Conservation (phyloP, 768 basidiomycete genomes). For the Russula sp. region DNA sequence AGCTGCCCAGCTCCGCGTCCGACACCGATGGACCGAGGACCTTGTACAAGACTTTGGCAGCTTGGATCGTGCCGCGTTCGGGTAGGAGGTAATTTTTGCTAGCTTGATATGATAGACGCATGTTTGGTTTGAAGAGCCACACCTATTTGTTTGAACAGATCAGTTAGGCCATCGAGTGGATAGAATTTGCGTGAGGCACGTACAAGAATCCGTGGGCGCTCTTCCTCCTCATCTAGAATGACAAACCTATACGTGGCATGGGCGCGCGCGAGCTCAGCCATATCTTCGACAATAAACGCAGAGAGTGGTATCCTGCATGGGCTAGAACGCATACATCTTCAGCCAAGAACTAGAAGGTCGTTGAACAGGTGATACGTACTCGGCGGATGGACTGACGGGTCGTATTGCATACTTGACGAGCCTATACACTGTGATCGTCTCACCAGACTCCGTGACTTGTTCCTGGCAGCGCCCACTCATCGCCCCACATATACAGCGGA, state of each 20-base stretch:
- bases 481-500: constrained; percentile 81
- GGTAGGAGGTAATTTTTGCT: constrained; percentile 50
- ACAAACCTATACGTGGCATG: constrained; percentile 93
- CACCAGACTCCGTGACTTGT: constrained; percentile 33
- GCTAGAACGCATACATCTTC: constrained; percentile 28
- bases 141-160: constrained; percentile 42
- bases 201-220: constrained; percentile 72
- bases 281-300: constrained; percentile 86
- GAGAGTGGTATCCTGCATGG: constrained; percentile 54
- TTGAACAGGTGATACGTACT: constrained; percentile 42
- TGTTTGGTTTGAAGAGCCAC: constrained; percentile 91
- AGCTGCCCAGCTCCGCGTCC: constrained; percentile 46
- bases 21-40: constrained; percentile 57
- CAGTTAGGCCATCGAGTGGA: not conserved
- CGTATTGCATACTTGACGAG: constrained; percentile 82
- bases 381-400: constrained; percentile 51
- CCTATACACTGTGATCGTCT: constrained; percentile 47
- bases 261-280: constrained; percentile 86
- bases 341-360: not conserved
- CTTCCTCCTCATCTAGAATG: constrained; percentile 81
- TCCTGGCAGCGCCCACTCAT: constrained; percentile 66
- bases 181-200: constrained; percentile 28
- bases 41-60: constrained; percentile 84
- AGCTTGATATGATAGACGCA: constrained; percentile 70
- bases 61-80: constrained; percentile 54